Percentiles rank a stretch among this genome's conserved stretches.
Evolutionary conservation across 2,329 filamentous ascomycete species (phyloP).

Genomic region (Alternaria sp.): DNA sequence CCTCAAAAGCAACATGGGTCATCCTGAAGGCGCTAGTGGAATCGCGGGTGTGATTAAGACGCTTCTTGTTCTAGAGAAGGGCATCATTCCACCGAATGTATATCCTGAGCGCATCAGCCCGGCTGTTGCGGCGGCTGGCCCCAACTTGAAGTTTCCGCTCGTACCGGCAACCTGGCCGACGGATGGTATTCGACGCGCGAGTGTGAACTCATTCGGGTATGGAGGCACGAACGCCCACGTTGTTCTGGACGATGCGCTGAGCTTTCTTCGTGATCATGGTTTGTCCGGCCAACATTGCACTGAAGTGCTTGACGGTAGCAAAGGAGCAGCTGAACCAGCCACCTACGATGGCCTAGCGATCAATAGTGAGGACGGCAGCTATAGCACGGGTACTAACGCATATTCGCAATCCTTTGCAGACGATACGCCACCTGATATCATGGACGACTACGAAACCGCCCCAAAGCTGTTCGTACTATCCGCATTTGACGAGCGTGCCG

Average conservation of each 20-base stretch:
- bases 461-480: conserved; percentile 12
- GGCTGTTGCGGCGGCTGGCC: conserved; percentile 16
- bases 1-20: conserved; percentile 47
- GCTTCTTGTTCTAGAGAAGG: conserved; percentile 50
- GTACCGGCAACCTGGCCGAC: conserved; percentile 21
- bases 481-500: conserved; percentile 19
- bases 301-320: background rate
- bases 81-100: conserved; percentile 22
- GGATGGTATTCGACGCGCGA: conserved; percentile 22
- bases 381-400: background rate
- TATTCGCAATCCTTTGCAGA: background rate
- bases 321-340: background rate
- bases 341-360: background rate
- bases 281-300: conserved; percentile 10
- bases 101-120: conserved; percentile 40
- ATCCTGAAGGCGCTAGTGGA: conserved; percentile 52
- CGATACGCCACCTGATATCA: background rate
- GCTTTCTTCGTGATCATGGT: conserved; percentile 8
- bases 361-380: background rate
- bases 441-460: background rate
- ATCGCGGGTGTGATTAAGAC: conserved; percentile 51
- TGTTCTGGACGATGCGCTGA: conserved; percentile 27
- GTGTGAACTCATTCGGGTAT: conserved; percentile 41
- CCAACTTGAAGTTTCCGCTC: conserved; percentile 20
- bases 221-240: conserved; percentile 37